These are phyloP conservation scores for Fusarium sp. DNA, from an alignment of 2,329 filamentous ascomycete species.

Conservation along the genomic window DNA sequence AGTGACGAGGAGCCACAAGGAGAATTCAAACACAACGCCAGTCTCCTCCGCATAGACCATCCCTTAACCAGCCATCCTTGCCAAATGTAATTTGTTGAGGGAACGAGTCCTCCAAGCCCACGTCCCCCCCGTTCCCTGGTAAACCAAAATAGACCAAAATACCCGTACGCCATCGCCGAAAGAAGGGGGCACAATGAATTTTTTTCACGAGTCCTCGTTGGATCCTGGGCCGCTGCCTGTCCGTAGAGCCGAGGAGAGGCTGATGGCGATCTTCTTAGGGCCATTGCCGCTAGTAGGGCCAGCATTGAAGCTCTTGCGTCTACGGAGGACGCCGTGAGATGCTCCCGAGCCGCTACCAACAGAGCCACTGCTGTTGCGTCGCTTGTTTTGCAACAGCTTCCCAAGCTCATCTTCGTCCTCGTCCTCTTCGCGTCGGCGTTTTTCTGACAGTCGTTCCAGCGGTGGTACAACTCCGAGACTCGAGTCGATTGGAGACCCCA, in stretches of 20 bases:
- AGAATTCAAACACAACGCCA: slow-evolving; percentile 44
- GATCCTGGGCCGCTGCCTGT: slow-evolving; percentile 54
- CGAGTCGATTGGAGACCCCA: slow-evolving; percentile 47
- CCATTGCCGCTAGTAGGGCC: slow-evolving; percentile 53
- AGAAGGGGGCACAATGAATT: slow-evolving; percentile 36
- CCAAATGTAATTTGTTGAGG: slow-evolving; percentile 35
- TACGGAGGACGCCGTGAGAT: slow-evolving; percentile 47
- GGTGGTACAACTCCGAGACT: slow-evolving; percentile 60
- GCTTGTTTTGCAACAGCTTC: slow-evolving; percentile 78
- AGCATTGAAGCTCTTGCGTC: slow-evolving; percentile 58
- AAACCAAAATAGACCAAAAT: slow-evolving; percentile 38
- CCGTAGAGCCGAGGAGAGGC: slow-evolving; percentile 62
- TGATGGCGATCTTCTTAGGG: slow-evolving; percentile 70
- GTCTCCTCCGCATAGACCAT: slow-evolving; percentile 33
- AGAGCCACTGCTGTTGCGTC: slow-evolving; percentile 69
- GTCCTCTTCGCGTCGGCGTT: slow-evolving; percentile 90
- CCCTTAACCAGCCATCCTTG: slow-evolving; percentile 35
- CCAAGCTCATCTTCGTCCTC: slow-evolving; percentile 91
- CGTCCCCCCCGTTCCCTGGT: slow-evolving; percentile 29
- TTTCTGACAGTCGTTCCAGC: slow-evolving; percentile 86
- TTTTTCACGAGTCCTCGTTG: slow-evolving; percentile 53
- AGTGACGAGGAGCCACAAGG: slow-evolving; percentile 27
- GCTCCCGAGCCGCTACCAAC: slow-evolving; percentile 55
- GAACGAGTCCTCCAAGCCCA: slow-evolving; percentile 26
- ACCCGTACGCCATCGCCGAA: slow-evolving; percentile 46